Base-by-base conservation (phyloP, 106 monocot genomes). In the Acorus gramineus region DNA sequence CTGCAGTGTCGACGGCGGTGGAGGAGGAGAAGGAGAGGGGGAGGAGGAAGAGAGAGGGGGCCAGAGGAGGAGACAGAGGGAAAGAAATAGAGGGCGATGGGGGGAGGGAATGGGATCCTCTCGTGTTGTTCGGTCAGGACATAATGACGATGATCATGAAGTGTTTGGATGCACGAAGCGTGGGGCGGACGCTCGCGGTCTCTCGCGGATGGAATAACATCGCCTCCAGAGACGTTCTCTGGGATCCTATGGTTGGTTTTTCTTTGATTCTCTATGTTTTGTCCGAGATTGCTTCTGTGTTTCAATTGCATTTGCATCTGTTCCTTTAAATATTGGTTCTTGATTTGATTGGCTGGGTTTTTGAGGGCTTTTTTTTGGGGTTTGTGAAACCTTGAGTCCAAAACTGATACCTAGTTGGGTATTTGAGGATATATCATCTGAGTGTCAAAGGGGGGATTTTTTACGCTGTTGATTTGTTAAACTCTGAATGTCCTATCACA, bases 121-220 rank as follows among this genome's bases (percentile, higher is more conserved):
- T 87, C 61, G 69, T 49, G 49, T 65, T 73, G 11, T 46, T 87
- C 14, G 83, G 87, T 7, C 54, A 74, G 51, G 87, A 87, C 43
- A 3, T 87, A 42, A 9, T 80, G 77, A 52, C 55, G 65, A 80
- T 55, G 73, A 70, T 83, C 9, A 13, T 80, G 6, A 71, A 66
- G 61, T 67, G 68, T 3, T 48, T 77, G 69, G 83, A 83, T 65
- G 83, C 83, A 75, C 63, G 80, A 80, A 83, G 83, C 87, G 74
- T 83, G 83, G 80, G 78, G 74, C 87, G 74, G 57, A 80, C 80
- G 47, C 42, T 69, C 0, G 73, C 61, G 8, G 77, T 83, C 4
- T 87, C 83, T 57, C 62, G 49, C 12, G 47, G 59, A 8, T 87
- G 87, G 87, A 49, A 80, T 13, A 49, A 46, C 4, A 50, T 83